phyloP scores from a whole-genome alignment of 2,329 filamentous ascomycete species.

The Thelonectria discophora region DNA sequence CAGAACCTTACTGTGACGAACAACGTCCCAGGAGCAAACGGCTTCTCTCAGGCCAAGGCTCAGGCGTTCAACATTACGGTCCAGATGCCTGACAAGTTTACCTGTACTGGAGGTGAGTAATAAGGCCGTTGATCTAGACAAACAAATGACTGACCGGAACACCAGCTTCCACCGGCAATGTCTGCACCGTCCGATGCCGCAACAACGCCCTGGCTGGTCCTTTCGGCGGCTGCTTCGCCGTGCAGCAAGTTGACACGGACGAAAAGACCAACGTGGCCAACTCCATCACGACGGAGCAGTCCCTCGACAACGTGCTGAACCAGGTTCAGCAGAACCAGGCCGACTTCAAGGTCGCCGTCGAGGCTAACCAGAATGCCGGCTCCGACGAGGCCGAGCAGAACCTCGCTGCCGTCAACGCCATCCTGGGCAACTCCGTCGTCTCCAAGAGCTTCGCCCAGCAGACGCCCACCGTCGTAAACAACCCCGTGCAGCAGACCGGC shows the following conservation, averaged over 20 bases:
- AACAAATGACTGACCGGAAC: neutral
- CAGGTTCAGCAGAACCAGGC: slow-evolving; percentile 62
- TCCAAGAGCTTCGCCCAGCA: slow-evolving; percentile 45
- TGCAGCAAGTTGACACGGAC: slow-evolving; percentile 61
- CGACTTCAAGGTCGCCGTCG: slow-evolving; percentile 55
- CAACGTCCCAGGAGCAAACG: slow-evolving; percentile 67
- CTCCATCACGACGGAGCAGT: slow-evolving; percentile 57
- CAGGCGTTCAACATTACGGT: slow-evolving; percentile 66
- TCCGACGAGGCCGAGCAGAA: slow-evolving; percentile 40
- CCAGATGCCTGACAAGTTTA: slow-evolving; percentile 58
- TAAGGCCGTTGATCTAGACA: neutral
- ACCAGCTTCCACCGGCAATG: slow-evolving; percentile 62
- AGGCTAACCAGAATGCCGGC: slow-evolving; percentile 55
- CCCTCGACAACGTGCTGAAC: slow-evolving; percentile 53
- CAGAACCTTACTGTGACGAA: slow-evolving; percentile 60
- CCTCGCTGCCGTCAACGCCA: slow-evolving; percentile 51
- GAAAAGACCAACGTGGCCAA: slow-evolving; percentile 54
- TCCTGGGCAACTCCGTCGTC: slow-evolving; percentile 44
- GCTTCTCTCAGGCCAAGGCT: slow-evolving; percentile 64
- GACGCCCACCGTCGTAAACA: slow-evolving; percentile 45
- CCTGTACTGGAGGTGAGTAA: slow-evolving; percentile 60
- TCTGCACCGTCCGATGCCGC: slow-evolving; percentile 67
- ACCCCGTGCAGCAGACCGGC: slow-evolving; percentile 14
- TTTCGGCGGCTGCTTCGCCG: slow-evolving; percentile 66
- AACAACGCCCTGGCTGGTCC: slow-evolving; percentile 66